Evolutionary conservation across 2,329 filamentous ascomycete genomes (phyloP), one percentile per base, ranked within the genome.

Genomic region (Scytalidium sp.): DNA sequence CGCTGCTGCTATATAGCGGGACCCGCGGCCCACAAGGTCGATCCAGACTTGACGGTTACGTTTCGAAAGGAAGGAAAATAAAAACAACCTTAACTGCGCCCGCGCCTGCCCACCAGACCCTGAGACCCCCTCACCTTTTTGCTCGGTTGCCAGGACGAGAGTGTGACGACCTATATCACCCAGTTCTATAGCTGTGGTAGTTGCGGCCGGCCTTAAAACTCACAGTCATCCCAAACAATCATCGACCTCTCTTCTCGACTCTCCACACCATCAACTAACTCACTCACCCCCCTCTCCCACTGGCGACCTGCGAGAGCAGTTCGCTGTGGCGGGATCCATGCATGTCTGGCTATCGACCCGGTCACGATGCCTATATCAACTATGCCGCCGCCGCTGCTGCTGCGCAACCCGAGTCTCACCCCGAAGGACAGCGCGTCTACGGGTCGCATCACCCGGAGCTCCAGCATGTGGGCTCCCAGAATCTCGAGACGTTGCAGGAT

Each of bases 241-340:
- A 15, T 61, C 61, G 52, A 48, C 50, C 53, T 53, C 49, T 50
- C 50, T 53, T 53, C 45, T 41, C 45, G 25, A 46, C 47, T 50
- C 49, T 57, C 40, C 51, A 53, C 52, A 51, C 56, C 49, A 60
- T 63, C 56, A 58, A 62, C 53, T 58, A 58, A 51, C 52, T 63
- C 58, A n/a, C n/a, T n/a, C n/a, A n/a, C n/a, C 47, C 58, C 50
- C 45, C 79, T 67, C 75, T 81, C 66, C 79, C 70, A 71, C 76
- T 80, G 75, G 81, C 79, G 79, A 77, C 79, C 83, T 83, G 84
- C 82, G 81, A 84, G 84, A 81, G 84, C 83, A 83, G 75, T 73
- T 79, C 78, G 84, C 83, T 87, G 84, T 87, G 84, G 84, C 83
- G 82, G 82, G 79, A 82, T 81, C 82, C 79, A 87, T 87, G 83